A percentile compares a stretch with the other conserved stretches of the same genome.
Conservation (phyloP, 2,329 filamentous ascomycete species). For the Plenodomus tracheiphilus region DNA sequence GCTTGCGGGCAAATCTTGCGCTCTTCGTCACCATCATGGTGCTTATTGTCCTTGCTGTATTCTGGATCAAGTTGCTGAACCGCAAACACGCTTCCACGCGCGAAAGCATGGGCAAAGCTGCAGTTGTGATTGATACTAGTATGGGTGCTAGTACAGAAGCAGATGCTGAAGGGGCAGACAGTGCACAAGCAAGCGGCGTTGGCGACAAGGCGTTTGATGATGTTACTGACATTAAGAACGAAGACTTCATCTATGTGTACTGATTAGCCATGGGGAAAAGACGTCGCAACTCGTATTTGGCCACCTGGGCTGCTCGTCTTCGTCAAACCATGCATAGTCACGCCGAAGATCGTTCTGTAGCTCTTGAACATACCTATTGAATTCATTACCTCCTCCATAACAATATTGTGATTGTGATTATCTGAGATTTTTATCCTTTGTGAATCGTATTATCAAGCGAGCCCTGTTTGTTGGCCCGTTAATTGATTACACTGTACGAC, state of each 20-base stretch:
- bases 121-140: constrained; percentile 61
- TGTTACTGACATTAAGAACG: constrained; percentile 63
- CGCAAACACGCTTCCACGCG: constrained; percentile 58
- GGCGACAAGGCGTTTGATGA: constrained; percentile 61
- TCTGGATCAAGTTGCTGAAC: constrained; percentile 60
- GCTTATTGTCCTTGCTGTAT: constrained; percentile 51
- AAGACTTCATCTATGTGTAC: constrained; percentile 65
- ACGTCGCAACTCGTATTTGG: no score
- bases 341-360: no score
- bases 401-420: neutral
- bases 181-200: constrained; percentile 25
- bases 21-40: constrained; percentile 64
- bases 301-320: no score
- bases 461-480: no score
- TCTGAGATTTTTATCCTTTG: no score
- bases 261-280: no score
- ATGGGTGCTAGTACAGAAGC: constrained; percentile 57
- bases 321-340: no score
- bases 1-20: constrained; percentile 62
- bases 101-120: constrained; percentile 62
- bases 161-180: constrained; percentile 34
- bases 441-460: no score
- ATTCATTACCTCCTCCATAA: no score
- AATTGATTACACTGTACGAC: no score
- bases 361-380: no score